These are phyloP conservation scores for Hyphopichia wangnamkhiaoensis DNA, from an alignment of 1,139 yeast species.

Conservation along the genomic window DNA sequence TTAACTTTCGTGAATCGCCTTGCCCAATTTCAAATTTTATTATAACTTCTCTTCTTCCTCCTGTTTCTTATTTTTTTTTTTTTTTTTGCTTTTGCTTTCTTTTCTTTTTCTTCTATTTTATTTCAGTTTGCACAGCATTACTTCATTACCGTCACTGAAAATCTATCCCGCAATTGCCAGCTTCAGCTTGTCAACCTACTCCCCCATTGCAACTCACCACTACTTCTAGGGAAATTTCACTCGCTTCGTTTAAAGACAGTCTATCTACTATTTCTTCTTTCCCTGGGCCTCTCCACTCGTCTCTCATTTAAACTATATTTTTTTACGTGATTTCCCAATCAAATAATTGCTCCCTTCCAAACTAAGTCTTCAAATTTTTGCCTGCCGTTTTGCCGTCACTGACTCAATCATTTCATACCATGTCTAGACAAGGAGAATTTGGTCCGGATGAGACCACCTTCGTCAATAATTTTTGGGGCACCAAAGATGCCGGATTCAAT, in stretches of 20 bases:
- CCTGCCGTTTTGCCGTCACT: neutral
- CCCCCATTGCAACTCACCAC: no score
- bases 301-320: neutral
- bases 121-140: neutral
- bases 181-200: no score
- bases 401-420: neutral
- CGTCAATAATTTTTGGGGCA: conserved; percentile 51
- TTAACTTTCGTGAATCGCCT: no score
- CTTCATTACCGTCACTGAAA: neutral
- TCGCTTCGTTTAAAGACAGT: no score
- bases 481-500: conserved; percentile 34
- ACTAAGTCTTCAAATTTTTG: no score
- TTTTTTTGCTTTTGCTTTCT: neutral
- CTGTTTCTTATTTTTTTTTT: neutral
- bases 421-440: conserved; percentile 1
- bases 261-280: neutral
- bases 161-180: neutral
- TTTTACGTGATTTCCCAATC: no score
- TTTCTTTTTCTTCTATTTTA: neutral
- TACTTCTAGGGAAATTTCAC: no score
- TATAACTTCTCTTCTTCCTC: neutral
- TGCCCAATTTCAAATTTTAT: neutral
- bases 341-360: neutral
- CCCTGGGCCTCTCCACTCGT: neutral
- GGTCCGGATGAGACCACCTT: conserved; percentile 17